Percentiles rank a stretch among this genome's conserved stretches.
These are phyloP conservation scores for Scedosporium dehoogii DNA, from an alignment of 2,329 filamentous ascomycete genomes.

Conservation along the genomic window DNA sequence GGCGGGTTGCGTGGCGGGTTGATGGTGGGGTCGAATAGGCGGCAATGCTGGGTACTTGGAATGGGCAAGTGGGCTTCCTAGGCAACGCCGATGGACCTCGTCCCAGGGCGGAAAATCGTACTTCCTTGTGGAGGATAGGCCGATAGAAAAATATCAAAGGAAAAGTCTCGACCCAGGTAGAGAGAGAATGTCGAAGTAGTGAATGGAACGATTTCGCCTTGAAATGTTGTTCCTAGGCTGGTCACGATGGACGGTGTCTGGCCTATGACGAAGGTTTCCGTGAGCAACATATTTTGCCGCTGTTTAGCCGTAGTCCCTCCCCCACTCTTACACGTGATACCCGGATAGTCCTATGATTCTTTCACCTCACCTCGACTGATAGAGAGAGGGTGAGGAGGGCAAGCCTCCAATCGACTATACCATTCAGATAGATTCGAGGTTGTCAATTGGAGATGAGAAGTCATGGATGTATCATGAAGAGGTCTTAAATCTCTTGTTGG, in stretches of 20 bases:
- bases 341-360: not conserved
- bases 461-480: too few relatives aligned
- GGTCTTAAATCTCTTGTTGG: too few relatives aligned
- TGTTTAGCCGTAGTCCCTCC: not conserved
- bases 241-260: conserved; percentile 5
- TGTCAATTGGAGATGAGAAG: too few relatives aligned
- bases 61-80: not conserved
- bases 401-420: too few relatives aligned
- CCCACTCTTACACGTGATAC: not conserved
- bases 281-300: not conserved
- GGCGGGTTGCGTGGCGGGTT: not conserved
- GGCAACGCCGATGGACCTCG: not conserved
- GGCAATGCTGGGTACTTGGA: not conserved
- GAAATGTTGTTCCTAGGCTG: not conserved
- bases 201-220: not conserved
- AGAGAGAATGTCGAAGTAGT: not conserved
- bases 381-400: too few relatives aligned
- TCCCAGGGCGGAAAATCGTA: not conserved
- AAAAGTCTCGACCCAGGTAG: too few relatives aligned
- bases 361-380: not conserved
- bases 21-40: conserved; percentile 6
- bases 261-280: conserved; percentile 5
- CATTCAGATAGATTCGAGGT: too few relatives aligned
- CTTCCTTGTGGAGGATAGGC: not conserved
- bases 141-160: too few relatives aligned